Conservation (phyloP, 2,329 filamentous ascomycete genomes). For the Alternaria postmessia region DNA sequence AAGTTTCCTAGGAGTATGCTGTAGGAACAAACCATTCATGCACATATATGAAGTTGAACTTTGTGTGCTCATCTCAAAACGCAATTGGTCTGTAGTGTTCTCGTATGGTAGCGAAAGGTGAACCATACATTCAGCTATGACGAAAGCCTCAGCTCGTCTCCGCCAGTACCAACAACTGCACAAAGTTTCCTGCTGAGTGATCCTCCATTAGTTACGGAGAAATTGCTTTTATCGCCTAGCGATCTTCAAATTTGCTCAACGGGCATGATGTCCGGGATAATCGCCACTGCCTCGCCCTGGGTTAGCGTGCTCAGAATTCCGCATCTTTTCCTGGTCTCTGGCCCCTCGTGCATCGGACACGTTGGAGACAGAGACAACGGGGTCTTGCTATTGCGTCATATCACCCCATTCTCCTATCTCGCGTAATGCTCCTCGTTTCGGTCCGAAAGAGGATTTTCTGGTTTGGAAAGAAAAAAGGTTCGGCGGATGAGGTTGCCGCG, state of each 20-base stretch:
- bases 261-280: not conserved
- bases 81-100: no score
- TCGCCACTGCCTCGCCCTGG: not conserved
- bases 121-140: not conserved
- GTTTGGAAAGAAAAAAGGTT: not conserved
- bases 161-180: not conserved
- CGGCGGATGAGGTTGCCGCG: not conserved
- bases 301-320: constrained; percentile 1
- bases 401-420: not conserved
- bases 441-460: not conserved
- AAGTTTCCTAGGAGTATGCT: no score
- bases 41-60: no score
- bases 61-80: no score
- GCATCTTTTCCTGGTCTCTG: not conserved
- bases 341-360: not conserved
- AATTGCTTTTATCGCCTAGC: not conserved
- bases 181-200: not conserved
- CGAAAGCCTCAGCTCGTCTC: not conserved
- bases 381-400: not conserved
- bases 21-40: no score
- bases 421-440: not conserved
- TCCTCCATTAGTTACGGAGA: not conserved
- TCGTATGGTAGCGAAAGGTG: no score
- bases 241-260: not conserved
- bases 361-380: not conserved